Percentiles rank a stretch among this genome's conserved stretches.
Evolutionary conservation across 2,329 filamentous ascomycete species (phyloP).

Genomic region (Exophiala dermatitidis): DNA sequence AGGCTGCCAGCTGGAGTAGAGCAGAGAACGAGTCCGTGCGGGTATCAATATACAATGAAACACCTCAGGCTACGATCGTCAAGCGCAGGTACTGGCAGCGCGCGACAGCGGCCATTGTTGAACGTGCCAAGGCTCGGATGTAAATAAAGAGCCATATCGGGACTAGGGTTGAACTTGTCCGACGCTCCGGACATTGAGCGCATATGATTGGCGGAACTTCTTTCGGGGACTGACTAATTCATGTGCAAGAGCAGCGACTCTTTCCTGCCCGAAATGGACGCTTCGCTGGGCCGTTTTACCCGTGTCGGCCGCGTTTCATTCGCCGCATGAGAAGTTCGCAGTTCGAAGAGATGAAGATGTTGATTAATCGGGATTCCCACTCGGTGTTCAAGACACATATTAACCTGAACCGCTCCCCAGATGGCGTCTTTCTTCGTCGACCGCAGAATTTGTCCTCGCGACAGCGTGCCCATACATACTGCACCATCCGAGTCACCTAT

Average conservation of each 20-base stretch:
- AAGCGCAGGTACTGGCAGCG: background rate
- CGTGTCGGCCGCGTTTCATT: background rate
- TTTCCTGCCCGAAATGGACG: background rate
- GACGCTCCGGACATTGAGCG: no score
- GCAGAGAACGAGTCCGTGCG: background rate
- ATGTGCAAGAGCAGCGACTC: background rate
- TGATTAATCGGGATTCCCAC: slow-evolving; percentile 2
- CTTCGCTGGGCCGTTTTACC: background rate
- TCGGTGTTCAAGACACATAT: background rate
- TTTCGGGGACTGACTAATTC: no score
- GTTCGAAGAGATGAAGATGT: background rate
- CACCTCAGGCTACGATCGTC: background rate
- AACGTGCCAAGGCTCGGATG: background rate
- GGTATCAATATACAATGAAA: background rate
- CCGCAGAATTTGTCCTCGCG: background rate
- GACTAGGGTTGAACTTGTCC: background rate
- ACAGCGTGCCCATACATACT: background rate
- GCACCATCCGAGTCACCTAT: background rate
- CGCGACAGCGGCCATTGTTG: background rate
- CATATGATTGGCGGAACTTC: no score
- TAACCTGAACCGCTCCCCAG: background rate
- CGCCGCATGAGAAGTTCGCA: background rate
- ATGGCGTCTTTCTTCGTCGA: background rate
- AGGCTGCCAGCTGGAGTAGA: background rate
- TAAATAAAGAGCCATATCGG: slow-evolving; percentile 9